Conservation (phyloP, 116 monocot genomes). For the Cymodocea nodosa region DNA sequence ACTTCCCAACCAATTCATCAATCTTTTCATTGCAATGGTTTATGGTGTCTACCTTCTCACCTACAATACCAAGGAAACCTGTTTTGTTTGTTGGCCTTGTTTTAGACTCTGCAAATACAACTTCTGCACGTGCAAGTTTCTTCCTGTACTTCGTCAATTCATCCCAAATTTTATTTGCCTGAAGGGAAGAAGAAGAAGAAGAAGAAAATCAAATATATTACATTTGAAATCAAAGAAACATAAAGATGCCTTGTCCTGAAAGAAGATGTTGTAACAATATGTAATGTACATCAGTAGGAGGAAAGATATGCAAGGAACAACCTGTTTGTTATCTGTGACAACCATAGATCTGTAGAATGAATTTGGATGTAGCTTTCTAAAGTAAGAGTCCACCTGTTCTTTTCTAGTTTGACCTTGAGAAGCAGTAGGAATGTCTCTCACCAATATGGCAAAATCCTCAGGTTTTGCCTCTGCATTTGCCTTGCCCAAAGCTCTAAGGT, state of each 20-base stretch:
- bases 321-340: constrained; percentile 61
- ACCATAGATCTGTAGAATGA: constrained; percentile 83
- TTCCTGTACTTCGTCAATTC: constrained; percentile 53
- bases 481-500: constrained; percentile 57
- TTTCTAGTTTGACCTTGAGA: constrained; percentile 46
- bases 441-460: constrained; percentile 66
- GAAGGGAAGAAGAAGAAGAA: neutral
- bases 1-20: constrained; percentile 57
- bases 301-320: constrained; percentile 1
- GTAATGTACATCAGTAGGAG: too few relatives aligned
- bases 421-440: constrained; percentile 68
- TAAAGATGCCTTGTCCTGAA: too few relatives aligned
- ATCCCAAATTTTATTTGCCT: constrained; percentile 78
- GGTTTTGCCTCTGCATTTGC: constrained; percentile 32
- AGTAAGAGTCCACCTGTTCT: constrained; percentile 88
- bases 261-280: too few relatives aligned
- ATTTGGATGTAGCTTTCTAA: constrained; percentile 68
- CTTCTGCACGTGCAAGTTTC: constrained; percentile 72
- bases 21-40: constrained; percentile 69
- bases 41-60: constrained; percentile 78
- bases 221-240: too few relatives aligned
- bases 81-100: constrained; percentile 52
- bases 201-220: neutral
- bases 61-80: constrained; percentile 70
- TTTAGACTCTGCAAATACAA: constrained; percentile 55